A percentile compares a stretch with the other conserved stretches of the same genome.
Conservation (phyloP, 768 basidiomycete genomes). For the Dacryopinax spathularia region DNA sequence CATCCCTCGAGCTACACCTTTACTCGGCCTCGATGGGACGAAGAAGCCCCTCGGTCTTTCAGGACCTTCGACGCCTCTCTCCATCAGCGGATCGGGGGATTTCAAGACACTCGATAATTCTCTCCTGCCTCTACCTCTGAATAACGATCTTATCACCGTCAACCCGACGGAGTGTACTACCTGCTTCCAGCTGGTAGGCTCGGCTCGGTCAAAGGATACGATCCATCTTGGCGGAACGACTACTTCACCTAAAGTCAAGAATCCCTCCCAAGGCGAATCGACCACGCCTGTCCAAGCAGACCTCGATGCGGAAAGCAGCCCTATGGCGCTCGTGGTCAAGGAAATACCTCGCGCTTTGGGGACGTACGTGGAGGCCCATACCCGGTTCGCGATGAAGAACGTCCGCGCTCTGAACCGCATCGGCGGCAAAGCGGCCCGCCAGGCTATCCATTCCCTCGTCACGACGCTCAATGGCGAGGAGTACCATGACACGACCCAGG, state of each 20-base stretch:
- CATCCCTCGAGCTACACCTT: background rate
- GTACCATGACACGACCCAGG: background rate
- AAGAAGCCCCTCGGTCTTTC: background rate
- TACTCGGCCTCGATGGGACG: background rate
- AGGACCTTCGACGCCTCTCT: background rate
- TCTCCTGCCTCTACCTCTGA: background rate
- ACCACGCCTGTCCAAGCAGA: background rate
- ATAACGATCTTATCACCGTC: background rate
- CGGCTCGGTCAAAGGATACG: background rate
- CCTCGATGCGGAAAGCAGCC: too few relatives aligned
- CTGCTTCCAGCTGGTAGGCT: slow-evolving; percentile 1
- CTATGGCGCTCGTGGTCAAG: background rate
- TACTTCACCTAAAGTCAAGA: background rate
- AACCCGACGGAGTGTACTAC: background rate
- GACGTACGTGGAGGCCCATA: background rate
- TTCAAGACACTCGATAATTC: background rate
- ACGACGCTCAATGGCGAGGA: background rate
- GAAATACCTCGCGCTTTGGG: background rate
- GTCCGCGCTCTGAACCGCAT: background rate
- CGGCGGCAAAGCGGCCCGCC: background rate
- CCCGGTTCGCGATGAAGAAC: background rate
- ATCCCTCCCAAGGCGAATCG: background rate
- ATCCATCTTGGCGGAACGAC: background rate
- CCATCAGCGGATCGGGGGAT: background rate
- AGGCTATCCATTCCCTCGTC: background rate